Evolutionary conservation across 2,329 filamentous ascomycete genomes (phyloP), one percentile per base, ranked within the genome.

Genomic region (Beauveria asiatica): DNA sequence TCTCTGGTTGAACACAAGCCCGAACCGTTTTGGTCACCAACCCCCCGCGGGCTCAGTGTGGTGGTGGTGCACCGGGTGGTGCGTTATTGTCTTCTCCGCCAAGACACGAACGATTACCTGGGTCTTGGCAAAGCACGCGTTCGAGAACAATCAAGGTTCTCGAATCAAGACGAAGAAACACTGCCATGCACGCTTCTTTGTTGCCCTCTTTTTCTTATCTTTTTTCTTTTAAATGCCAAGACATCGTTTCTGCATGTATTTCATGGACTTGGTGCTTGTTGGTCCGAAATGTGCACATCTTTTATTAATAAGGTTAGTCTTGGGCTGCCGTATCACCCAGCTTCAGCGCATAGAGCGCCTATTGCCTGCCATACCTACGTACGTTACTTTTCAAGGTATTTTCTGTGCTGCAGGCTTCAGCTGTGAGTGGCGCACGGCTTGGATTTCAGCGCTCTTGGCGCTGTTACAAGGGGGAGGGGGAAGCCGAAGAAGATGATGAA

Each of bases 381-480:
- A 48, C 11, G 11, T 13, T 6, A 10, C 23, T 50, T 2, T 25
- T 27, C n/a, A 30, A 30, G 8, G 27, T 37, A 39, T 16, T 23
- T 11, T 54, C 2, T 27, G 16, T 48, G 45, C 48, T 33, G 27
- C 17, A 33, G 25, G 48, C 48, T 33, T 17, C 25, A 33, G 48
- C 48, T 55, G 21, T 57, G 5, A 49, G 16, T 57, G 30, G 54
- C 19, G 30, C 44, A 41, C 9, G 3, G 30, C 53, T 8, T 37
- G 21, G 30, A n/a, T 57, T 41, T 48, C 54, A 57, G 54, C 54
- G 16, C 33, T 57, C 54, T 57, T 57, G 54, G 54, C 54, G 33
- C 30, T 49, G n/a, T 48, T 41, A 2, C 27, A 25, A 27, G 19
- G 27, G 7, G 33, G 42, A 21, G 13, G 11, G 8, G n/a, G 25